Base-by-base conservation (phyloP, 352 stramenopile species). In the Blastocystis sp. region DNA sequence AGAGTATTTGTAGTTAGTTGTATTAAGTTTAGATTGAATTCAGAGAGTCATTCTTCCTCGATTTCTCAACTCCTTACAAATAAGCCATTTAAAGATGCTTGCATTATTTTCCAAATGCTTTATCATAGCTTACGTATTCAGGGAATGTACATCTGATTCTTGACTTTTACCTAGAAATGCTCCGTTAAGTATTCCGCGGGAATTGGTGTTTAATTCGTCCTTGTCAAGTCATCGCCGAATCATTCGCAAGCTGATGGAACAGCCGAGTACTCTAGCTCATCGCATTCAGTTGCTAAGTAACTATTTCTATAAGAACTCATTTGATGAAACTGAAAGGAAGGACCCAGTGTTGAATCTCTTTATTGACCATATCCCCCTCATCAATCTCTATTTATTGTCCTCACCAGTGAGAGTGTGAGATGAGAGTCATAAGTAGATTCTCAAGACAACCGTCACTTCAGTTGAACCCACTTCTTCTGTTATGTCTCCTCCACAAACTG, bases 41-140 rank as follows among this genome's bases (percentile, higher is more conserved):
- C 40, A 9, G 40, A 48, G 9, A 48, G 3, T 48, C 40, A 48
- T 48, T 48, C 40, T 48, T 48, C 40, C 9, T 48, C 40, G 9
- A 48, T 48, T 48, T 2, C 40, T 48, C 40, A 2, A 48, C 40
- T 48, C 40, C 40, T 48, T 48, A 9, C 40, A 37, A 56, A 66
- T 51, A 84, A 84, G 17, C 51, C n/a, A 4, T 69, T 30, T 42
- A 58, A 60, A 11, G 73, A 84, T 22, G 17, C 6, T 3, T 84
- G 73, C 73, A 68, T 54, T 22, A 4, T 69, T 17, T 3, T 84
- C 27, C 73, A 84, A 40, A 42, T 84, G 27, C 30, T 48, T 2
- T 48, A 48, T 48, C 40, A 48, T 9, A 48, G 2, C 9, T 48
- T 48, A 48, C 40, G 9, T 48, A 48, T 48, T 48, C 40, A 48